Evolutionary conservation across 2,329 filamentous ascomycete species (phyloP).

Genomic region (Xylaria sp.): DNA sequence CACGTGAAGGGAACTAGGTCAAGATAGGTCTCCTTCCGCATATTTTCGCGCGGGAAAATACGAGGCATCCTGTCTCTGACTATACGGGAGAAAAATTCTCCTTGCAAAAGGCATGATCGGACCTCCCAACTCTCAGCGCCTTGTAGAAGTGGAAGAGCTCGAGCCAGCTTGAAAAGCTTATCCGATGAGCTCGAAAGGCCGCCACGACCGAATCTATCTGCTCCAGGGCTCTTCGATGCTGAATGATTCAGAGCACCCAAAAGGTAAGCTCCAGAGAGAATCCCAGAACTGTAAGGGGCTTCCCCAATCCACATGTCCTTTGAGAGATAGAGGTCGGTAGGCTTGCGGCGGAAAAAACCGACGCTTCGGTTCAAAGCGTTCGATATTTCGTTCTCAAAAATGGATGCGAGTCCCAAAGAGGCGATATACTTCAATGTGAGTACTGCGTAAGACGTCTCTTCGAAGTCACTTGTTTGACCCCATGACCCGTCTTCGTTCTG

Average conservation of each 20-base stretch:
- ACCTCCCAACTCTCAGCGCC: background rate
- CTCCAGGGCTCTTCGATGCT: background rate
- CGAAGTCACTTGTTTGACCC: background rate
- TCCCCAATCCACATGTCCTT: background rate
- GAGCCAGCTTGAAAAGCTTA: background rate
- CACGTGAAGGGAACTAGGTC: constrained; percentile 1
- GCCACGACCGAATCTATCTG: background rate
- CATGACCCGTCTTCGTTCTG: background rate
- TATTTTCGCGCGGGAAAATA: background rate
- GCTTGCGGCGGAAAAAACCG: background rate
- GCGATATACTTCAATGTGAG: background rate
- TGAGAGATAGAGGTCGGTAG: background rate
- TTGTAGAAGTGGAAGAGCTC: background rate
- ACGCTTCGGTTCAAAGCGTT: background rate
- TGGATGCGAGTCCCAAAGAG: background rate
- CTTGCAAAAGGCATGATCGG: background rate
- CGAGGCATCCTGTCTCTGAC: background rate
- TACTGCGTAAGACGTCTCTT: background rate
- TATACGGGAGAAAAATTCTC: background rate
- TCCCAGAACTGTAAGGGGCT: background rate
- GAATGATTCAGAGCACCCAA: background rate
- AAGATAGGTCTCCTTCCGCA: constrained; percentile 2
- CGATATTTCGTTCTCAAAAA: background rate
- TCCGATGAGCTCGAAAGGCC: background rate
- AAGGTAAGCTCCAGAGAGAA: background rate